Evolutionary conservation across 352 stramenopile species (phyloP), one percentile per base, ranked within the genome.

Genomic region (Phytophthora megakarya): DNA sequence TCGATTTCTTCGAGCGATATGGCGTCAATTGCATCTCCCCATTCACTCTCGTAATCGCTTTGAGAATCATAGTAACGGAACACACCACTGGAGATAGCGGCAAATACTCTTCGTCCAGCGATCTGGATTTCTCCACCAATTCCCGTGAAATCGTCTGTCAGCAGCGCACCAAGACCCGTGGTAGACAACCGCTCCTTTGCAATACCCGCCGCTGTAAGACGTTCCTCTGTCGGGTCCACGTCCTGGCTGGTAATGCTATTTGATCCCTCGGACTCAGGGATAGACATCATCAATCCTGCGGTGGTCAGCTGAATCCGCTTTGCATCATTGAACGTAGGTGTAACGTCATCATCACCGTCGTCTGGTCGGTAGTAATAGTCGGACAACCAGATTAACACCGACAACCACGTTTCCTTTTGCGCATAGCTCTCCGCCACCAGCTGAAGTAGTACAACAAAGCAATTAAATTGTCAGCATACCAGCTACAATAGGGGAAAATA

Each of bases 11-110:
- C 86, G 8, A 96, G 67, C 5, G 82, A 86, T 26, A 96, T 92
- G 1, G 87, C 85, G 48, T 93, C 84, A 30, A 96, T 80, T 9
- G 85, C 81, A 32, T 96, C 84, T 0, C 87, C 87, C 87, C 87
- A 96, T 42, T 96, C 85, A 49, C 84, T 88, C 55, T 90, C 76
- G 32, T 90, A 85, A 55, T 94, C 85, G 37, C 88, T 81, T 30
- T 93, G 80, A 1, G 81, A 80, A n/a, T 89, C 86, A 46, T 93
- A 96, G 61, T 94, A 96, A 30, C 85, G 89, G 53, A 96, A 92
- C 9, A 96, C 79, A n/a, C 86, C 86, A 33, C 84, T 90, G 1
- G 84, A 84, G 32, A 96, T 96, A 2, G 82, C 77, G 0, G 85
- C 86, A 60, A 91, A 96, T 3, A 92, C 83, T 12, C 70, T 75